Base-by-base conservation (phyloP, 2,329 filamentous ascomycete genomes). In the Calonectria hawksworthii region DNA sequence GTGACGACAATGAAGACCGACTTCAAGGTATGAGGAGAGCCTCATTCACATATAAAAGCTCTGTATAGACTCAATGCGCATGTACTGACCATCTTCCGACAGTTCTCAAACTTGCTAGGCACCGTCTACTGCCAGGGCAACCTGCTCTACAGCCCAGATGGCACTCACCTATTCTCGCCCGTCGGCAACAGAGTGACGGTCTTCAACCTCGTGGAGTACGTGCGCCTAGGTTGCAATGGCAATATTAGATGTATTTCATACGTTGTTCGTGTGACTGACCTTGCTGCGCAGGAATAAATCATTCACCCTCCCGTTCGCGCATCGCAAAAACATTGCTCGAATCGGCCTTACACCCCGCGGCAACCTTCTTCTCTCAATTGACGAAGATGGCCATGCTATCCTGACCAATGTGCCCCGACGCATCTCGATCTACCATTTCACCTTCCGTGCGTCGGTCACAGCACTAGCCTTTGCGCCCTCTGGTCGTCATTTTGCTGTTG, bases 121-220 rank as follows among this genome's bases (percentile, higher is more conserved):
- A 99, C 97, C 80, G 97, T 99, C 84, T 99, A 99, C 89, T 95
- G 96, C 88, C 95, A 96, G 91, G 97, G 98, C 87, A 99, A 99
- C 85, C 92, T 99, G 83, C 91, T 98, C 84, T 99, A 98, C 89
- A 98, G 95, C 82, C 95, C 96, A 75, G 96, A 99, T 91, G 98
- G 98, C 84, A 97, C 95, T 82, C 96, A 95, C 87, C 91, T 99
- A 78, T 95, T 98, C 82, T 99, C 97, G 56, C 98, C 97, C 10
- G 97, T 99, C 68, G 97, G 97, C 84, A 99, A 99, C 87, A 91
- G 96, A 83, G 96, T 99, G 75, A 95, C 96, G 2, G 94, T 99
- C 68, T 99, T 99, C 86, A 96, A 99, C 84, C 90, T 99, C 59
- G 94, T 98, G 82, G 96, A 99, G 96, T 98, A 91, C 82, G 90